Conservation (phyloP, 139 green algal genomes). For the Pseudopediastrum boryanum region DNA sequence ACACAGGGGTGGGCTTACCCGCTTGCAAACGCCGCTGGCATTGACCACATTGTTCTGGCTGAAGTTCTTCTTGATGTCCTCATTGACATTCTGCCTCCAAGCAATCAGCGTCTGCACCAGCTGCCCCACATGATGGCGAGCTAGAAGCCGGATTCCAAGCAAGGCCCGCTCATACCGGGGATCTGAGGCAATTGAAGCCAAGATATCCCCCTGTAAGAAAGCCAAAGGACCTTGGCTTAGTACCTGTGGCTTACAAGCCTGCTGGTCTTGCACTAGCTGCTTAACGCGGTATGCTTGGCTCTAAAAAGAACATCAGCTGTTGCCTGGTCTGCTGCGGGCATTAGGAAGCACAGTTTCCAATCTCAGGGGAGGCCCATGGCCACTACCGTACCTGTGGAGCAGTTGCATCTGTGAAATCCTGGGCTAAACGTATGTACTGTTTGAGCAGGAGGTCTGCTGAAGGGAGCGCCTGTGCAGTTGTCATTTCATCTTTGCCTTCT, state of each 20-base stretch:
- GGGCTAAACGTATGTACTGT: conserved; percentile 37
- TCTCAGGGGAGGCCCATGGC: too few relatives aligned
- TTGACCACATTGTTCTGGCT: conserved; percentile 33
- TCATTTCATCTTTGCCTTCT: too few relatives aligned
- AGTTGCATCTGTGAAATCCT: conserved; percentile 33
- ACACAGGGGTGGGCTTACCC: too few relatives aligned
- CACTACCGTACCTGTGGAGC: conserved; percentile 23
- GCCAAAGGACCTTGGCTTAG: not conserved
- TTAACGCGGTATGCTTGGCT: not conserved
- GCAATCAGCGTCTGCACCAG: conserved; percentile 35
- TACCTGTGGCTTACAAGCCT: not conserved
- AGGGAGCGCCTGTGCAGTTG: not conserved
- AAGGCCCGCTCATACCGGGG: conserved; percentile 44
- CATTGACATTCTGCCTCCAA: conserved; percentile 30
- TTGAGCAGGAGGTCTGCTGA: conserved; percentile 45
- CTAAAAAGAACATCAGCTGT: too few relatives aligned
- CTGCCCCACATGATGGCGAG: conserved; percentile 36
- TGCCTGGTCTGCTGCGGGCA: too few relatives aligned
- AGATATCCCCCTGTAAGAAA: conserved; percentile 20
- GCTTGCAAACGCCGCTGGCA: conserved; percentile 38
- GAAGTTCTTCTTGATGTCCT: conserved; percentile 39
- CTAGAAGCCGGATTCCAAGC: conserved; percentile 45
- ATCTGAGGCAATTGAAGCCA: conserved; percentile 15
- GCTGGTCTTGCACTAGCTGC: not conserved
- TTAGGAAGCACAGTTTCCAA: too few relatives aligned